Conservation (phyloP, 305 asterid genomes). For the Fraxinus velutina region DNA sequence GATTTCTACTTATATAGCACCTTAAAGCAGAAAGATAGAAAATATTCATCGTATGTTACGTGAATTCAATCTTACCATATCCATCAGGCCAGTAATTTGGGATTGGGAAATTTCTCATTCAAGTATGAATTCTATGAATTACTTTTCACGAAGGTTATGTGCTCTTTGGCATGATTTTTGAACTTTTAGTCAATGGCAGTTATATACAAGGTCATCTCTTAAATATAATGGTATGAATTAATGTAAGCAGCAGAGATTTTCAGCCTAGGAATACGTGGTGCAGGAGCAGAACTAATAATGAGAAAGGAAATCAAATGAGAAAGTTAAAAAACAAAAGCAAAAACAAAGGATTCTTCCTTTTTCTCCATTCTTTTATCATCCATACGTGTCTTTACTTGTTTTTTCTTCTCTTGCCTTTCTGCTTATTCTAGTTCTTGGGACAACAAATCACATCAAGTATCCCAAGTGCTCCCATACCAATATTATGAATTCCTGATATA, state of each 20-base stretch:
- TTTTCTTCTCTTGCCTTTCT: background rate
- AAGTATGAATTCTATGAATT: background rate
- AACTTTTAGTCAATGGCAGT: background rate
- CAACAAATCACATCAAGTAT: background rate
- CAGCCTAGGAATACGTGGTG: background rate
- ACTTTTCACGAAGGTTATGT: background rate
- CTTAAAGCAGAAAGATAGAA: background rate
- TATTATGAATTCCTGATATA: background rate
- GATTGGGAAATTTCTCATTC: background rate
- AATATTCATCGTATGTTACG: background rate
- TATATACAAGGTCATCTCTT: background rate
- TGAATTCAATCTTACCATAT: background rate
- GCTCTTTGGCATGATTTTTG: background rate
- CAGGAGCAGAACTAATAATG: background rate
- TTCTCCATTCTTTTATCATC: background rate
- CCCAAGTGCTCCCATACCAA: background rate
- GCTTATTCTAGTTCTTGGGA: background rate
- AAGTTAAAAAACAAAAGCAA: background rate
- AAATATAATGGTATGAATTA: background rate
- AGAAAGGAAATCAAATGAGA: background rate
- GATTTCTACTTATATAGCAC: background rate
- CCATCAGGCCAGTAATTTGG: background rate
- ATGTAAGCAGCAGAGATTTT: background rate
- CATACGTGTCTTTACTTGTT: background rate
- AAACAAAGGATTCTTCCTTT: background rate